phyloP scores from a whole-genome alignment of 1,139 yeast species.

The Suhomyces yuchorum region DNA sequence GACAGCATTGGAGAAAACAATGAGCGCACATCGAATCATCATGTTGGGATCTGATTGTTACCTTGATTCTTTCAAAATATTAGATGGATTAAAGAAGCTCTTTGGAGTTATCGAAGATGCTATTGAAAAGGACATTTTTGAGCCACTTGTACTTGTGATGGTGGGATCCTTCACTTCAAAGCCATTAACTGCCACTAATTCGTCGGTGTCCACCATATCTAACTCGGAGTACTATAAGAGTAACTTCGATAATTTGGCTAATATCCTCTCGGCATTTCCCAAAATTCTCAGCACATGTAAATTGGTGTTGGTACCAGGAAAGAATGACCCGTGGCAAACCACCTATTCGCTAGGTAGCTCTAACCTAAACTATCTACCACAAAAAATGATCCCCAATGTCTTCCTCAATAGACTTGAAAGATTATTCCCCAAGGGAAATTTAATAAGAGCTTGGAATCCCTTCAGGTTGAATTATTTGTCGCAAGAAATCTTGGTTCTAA shows the following conservation, averaged over 20 bases:
- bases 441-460: slow-evolving; percentile 71
- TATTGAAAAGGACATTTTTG: slow-evolving; percentile 42
- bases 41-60: slow-evolving; percentile 74
- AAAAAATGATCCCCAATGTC: slow-evolving; percentile 64
- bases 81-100: slow-evolving; percentile 65
- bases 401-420: slow-evolving; percentile 70
- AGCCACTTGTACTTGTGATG: slow-evolving; percentile 56
- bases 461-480: slow-evolving; percentile 73
- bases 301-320: slow-evolving; percentile 79
- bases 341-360: slow-evolving; percentile 66
- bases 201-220: slow-evolving; percentile 43
- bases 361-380: slow-evolving; percentile 66
- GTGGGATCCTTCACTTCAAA: slow-evolving; percentile 64
- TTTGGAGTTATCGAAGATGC: slow-evolving; percentile 51
- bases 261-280: slow-evolving; percentile 41
- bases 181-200: slow-evolving; percentile 56
- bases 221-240: slow-evolving; percentile 64
- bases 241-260: slow-evolving; percentile 72
- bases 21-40: slow-evolving; percentile 58
- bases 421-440: slow-evolving; percentile 59
- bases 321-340: slow-evolving; percentile 92
- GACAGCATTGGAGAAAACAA: slow-evolving; percentile 55
- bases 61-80: slow-evolving; percentile 52
- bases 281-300: slow-evolving; percentile 38
- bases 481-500: slow-evolving; percentile 74